phyloP scores from a whole-genome alignment of 2,329 filamentous ascomycete species.

The Aspergillus viridinutans region DNA sequence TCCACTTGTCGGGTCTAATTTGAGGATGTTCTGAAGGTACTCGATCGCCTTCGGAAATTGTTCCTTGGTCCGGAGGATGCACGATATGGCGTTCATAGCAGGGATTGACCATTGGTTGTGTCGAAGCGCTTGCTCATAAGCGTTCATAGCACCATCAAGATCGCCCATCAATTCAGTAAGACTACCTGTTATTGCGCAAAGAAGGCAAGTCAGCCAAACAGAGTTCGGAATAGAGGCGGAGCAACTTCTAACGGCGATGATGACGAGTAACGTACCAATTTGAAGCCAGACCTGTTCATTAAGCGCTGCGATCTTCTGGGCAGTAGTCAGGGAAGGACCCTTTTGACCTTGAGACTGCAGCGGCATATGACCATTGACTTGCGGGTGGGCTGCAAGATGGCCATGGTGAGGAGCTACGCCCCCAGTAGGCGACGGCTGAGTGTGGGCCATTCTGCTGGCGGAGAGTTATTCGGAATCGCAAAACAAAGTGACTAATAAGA shows the following conservation, averaged over 20 bases:
- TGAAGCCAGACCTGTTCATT: conserved; percentile 92
- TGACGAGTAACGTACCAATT: conserved; percentile 62
- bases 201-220: conserved; percentile 11
- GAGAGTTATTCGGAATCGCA: conserved; percentile 3
- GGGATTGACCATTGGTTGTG: conserved; percentile 84
- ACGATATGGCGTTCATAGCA: conserved; percentile 91
- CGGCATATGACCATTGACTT: conserved; percentile 54
- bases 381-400: conserved; percentile 29
- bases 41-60: conserved; percentile 93
- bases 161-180: conserved; percentile 85
- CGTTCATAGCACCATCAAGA: conserved; percentile 79
- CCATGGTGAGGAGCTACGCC: conserved; percentile 62
- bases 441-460: conserved; percentile 61
- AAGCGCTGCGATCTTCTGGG: conserved; percentile 70
- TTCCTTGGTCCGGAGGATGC: conserved; percentile 85
- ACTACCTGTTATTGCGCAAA: conserved; percentile 54
- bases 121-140: conserved; percentile 84
- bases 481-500: conserved; percentile 6
- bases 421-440: conserved; percentile 76
- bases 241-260: neutral
- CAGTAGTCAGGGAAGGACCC: conserved; percentile 58
- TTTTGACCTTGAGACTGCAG: conserved; percentile 50
- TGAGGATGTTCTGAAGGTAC: conserved; percentile 84
- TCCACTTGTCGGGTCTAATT: conserved; percentile 82
- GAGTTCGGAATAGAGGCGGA: neutral